Evolutionary conservation across 2,329 filamentous ascomycete genomes (phyloP), one percentile per base, ranked within the genome.

Genomic region (Venturia pyrina): DNA sequence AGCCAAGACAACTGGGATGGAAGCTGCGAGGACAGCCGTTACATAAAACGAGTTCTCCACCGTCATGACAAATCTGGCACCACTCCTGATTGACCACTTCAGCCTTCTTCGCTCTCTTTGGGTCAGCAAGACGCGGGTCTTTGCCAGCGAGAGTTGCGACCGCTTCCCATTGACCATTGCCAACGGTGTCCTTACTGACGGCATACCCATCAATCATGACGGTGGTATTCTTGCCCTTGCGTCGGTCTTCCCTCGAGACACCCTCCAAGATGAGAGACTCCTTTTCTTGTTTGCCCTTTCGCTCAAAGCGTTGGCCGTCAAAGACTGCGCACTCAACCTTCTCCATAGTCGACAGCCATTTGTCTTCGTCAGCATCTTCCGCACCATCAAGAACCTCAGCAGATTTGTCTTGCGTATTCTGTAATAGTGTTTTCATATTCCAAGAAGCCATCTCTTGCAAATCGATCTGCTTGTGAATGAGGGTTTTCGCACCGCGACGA

Each of bases 271-370:
- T 73, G 40, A 78, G 76, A 65, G 69, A 62, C 53, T 65, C 44
- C 46, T 75, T 71, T 19, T 73, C 72, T 62, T 62, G 74, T 15
- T 68, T 67, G n/a, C 72, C 72, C 40, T 76, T 68, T n/a, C 76
- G 76, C 13, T 80, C 76, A 65, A 81, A 78, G 28, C 78, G 80
- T 68, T 82, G 81, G 2, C 85, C 85, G 41, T 86, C 79, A 64
- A 87, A 85, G 0, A 87, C 77, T 5, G 82, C 80, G 0, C 81
- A 81, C 70, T 85, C 79, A 1, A 87, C 84, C 7, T 78, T 78
- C 69, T 87, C 85, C 73, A 85, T 81, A 11, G 79, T 77, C 2
- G 80, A 77, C 0, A 87, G 74, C 85, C 85, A 87, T 43, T 78
- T 78, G 64, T 80, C 75, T 69, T 87, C 83, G 57, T 80, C 77